Evolutionary conservation across 352 stramenopile species (phyloP).

Genomic region (Pythium dissimile): DNA sequence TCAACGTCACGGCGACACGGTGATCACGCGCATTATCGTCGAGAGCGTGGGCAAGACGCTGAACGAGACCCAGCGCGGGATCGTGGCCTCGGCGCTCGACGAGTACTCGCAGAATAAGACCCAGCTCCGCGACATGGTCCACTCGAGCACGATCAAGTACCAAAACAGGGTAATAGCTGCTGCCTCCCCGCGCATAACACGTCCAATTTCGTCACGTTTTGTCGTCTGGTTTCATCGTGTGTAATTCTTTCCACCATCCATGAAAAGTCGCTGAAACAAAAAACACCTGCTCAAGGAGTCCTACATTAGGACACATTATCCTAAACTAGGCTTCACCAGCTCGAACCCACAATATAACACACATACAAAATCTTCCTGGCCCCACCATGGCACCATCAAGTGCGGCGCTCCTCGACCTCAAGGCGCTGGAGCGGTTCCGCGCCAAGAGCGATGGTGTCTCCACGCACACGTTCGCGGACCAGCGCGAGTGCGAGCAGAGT

Average conservation of each 20-base stretch:
- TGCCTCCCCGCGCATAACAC: no score
- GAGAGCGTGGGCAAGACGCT: slow-evolving; percentile 10
- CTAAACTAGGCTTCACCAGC: no score
- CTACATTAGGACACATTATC: no score
- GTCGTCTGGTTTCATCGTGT: no score
- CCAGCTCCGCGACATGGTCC: not conserved
- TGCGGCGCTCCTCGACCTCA: slow-evolving; percentile 10
- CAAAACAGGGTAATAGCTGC: no score
- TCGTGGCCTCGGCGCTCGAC: not conserved
- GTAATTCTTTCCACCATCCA: no score
- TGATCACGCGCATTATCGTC: slow-evolving; percentile 46
- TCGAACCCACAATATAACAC: no score
- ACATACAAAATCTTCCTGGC: no score
- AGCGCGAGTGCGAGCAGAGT: slow-evolving; percentile 89
- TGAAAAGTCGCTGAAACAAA: no score
- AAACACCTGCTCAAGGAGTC: no score
- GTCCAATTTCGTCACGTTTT: no score
- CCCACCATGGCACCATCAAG: not conserved
- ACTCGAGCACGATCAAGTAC: not conserved
- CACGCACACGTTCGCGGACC: slow-evolving; percentile 60
- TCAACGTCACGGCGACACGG: slow-evolving; percentile 49
- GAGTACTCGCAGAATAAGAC: not conserved
- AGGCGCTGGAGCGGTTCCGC: slow-evolving; percentile 41
- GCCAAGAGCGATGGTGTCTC: slow-evolving; percentile 46
- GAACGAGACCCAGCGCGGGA: slow-evolving; percentile 2